Conservation (phyloP, 1,284 basidiomycete genomes). For the Apiotrichum porosum region DNA sequence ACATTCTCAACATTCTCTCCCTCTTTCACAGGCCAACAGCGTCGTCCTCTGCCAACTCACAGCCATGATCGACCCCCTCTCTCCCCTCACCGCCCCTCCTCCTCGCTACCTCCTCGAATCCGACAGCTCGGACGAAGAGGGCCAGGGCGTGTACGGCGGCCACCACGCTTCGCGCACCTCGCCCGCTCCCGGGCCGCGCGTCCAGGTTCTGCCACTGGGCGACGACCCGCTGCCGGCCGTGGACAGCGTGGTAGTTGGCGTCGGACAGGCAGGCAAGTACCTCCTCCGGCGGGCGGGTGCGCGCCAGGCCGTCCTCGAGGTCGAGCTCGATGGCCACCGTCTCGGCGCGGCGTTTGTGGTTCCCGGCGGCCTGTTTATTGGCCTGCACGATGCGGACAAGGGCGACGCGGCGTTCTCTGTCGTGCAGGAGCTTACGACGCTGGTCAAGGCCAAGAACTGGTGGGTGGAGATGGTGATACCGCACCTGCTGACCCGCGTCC, state of each 20-base stretch:
- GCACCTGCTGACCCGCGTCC: neutral
- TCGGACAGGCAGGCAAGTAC: conserved; percentile 38
- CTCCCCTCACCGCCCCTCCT: conserved; percentile 31
- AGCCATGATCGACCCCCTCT: conserved; percentile 40
- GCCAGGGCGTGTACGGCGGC: conserved; percentile 33
- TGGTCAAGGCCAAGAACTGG: conserved; percentile 6
- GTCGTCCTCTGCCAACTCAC: too few species aligned
- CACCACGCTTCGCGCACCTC: neutral
- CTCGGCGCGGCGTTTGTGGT: conserved; percentile 16
- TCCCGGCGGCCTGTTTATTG: conserved; percentile 13
- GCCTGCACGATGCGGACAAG: conserved; percentile 9
- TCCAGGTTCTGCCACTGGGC: neutral
- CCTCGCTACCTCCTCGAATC: conserved; percentile 46
- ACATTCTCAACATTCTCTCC: neutral
- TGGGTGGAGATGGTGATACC: neutral
- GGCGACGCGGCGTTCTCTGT: conserved; percentile 6
- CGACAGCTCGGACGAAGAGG: conserved; percentile 46
- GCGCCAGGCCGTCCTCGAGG: conserved; percentile 7
- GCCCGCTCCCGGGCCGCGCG: neutral
- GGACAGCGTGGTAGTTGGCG: conserved; percentile 16
- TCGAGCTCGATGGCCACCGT: conserved; percentile 10
- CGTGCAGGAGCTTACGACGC: neutral
- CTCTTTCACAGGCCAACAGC: too few species aligned
- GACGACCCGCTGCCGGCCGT: neutral
- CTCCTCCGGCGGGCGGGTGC: conserved; percentile 13